phyloP scores from a whole-genome alignment of 345 rosid species.

The Brassica carinata region DNA sequence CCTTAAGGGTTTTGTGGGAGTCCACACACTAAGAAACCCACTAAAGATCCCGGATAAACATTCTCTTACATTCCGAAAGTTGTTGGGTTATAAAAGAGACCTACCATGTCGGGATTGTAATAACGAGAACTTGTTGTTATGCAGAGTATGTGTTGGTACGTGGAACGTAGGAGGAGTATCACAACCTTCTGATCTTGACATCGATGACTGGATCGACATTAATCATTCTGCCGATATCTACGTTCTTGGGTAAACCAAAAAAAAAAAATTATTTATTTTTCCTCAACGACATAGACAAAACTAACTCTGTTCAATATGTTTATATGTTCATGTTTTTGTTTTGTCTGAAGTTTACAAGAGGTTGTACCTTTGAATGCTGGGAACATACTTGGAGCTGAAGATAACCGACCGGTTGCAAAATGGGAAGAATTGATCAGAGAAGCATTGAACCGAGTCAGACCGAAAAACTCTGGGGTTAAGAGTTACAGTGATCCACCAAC shows the following conservation, averaged over 20 bases:
- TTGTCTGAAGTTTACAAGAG: slow-evolving; percentile 71
- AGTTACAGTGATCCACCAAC: slow-evolving; percentile 94
- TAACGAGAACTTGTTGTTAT: not conserved
- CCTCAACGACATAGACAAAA: slow-evolving; percentile 31
- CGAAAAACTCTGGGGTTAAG: slow-evolving; percentile 51
- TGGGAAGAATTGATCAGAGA: slow-evolving; percentile 91
- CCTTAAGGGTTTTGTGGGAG: too few relatives aligned
- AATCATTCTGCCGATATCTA: slow-evolving; percentile 87
- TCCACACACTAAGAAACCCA: too few relatives aligned
- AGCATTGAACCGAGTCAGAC: slow-evolving; percentile 63
- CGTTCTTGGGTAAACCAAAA: slow-evolving; percentile 62
- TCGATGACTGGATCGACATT: slow-evolving; percentile 81
- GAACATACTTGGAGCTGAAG: slow-evolving; percentile 94
- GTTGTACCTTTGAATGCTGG: slow-evolving; percentile 94
- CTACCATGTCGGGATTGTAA: slow-evolving; percentile 24
- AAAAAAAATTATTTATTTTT: slow-evolving; percentile 15
- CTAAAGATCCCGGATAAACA: too few relatives aligned
- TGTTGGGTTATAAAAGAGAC: slow-evolving; percentile 28
- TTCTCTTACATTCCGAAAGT: not conserved
- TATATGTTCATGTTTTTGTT: slow-evolving; percentile 16
- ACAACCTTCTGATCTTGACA: slow-evolving; percentile 82
- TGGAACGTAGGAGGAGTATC: slow-evolving; percentile 94
- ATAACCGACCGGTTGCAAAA: slow-evolving; percentile 66
- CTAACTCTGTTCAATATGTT: not conserved
- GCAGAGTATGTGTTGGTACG: slow-evolving; percentile 75